Conservation (phyloP, 2,329 filamentous ascomycete species). For the Aspergillus amoenus region DNA sequence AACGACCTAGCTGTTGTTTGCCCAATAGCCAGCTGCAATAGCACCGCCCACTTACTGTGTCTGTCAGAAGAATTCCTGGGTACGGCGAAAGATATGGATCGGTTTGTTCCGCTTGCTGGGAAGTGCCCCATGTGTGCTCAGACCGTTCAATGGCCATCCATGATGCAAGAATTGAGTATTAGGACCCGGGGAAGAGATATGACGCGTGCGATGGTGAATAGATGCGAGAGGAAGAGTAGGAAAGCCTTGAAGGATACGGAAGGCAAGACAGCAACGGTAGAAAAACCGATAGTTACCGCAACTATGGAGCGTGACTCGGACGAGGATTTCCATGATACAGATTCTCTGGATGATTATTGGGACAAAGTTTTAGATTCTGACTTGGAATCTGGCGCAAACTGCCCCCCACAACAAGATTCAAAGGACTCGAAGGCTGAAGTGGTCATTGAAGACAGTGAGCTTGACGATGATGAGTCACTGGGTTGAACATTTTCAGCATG, state of each 20-base stretch:
- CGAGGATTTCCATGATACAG: background rate
- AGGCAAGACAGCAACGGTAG: background rate
- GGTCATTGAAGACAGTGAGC: constrained; percentile 1
- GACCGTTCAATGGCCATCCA: constrained; percentile 66
- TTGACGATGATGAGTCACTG: background rate
- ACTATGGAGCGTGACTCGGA: background rate
- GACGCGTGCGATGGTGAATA: constrained; percentile 64
- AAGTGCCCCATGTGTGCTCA: constrained; percentile 69
- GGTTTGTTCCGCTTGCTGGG: constrained; percentile 67
- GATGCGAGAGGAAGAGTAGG: constrained; percentile 40
- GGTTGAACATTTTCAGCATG: background rate
- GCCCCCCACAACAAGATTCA: background rate
- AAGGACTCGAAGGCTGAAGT: background rate
- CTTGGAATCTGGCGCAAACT: background rate
- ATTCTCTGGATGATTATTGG: constrained; percentile 7
- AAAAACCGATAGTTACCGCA: background rate
- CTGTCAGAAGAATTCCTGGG: constrained; percentile 54
- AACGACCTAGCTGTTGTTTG: constrained; percentile 53
- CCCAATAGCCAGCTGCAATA: constrained; percentile 48
- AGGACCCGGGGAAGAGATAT: constrained; percentile 70
- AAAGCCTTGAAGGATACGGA: background rate
- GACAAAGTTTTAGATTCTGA: background rate
- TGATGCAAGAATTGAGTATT: constrained; percentile 80
- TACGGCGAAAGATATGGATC: constrained; percentile 34
- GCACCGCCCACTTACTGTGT: constrained; percentile 57